Base-by-base conservation (phyloP, 108 stramenopile species). In the Chaetoceros muelleri region DNA sequence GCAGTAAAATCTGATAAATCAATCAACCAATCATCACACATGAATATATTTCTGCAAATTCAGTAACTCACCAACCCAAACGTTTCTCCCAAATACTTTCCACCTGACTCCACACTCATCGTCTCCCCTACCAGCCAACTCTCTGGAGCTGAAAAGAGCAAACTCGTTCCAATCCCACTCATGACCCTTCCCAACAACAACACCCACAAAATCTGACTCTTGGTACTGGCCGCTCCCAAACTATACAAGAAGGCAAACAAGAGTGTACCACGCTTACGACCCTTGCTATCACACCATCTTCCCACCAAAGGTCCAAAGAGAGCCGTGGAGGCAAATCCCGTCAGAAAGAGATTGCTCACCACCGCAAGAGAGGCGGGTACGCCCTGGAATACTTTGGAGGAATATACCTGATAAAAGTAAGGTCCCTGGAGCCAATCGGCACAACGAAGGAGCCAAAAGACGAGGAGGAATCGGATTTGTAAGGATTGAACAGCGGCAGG, bases 391-490 rank as follows among this genome's bases (percentile, higher is more conserved):
- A 81, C 60, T 74, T 96, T 95, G 73, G 81, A 78, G 46, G 91
- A 85, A 62, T 96, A 96, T 47, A 96, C 93, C 69, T 90, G 83
- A 67, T 98, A 98, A 78, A 97, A 94, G 69, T 98, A 93, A 13
- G 98, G 95, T 27, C 92, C 94, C 76, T 99, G 98, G n/a, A 98
- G 73, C 98, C 98, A 99, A 74, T 99, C 98, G 13, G 95, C 86
- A 54, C 95, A 82, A 28, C 95, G 77, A 30, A 95, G 57, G 44
- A 96, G 58, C 79, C 95, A 92, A 87, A 96, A 97, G n/a, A 97
- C 94, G 17, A 75, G 48, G 24, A 99, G 63, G 71, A 95, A 99
- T 27, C 74, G 64, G 7, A 72, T 50, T 58, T 88, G 93, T 16
- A 90, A 74, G 2, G 73, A 66, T 29, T 71, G 65, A 25, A 92